These are phyloP conservation scores for Neltuma alba DNA, from an alignment of 306 rosid genomes.

Conservation along the genomic window DNA sequence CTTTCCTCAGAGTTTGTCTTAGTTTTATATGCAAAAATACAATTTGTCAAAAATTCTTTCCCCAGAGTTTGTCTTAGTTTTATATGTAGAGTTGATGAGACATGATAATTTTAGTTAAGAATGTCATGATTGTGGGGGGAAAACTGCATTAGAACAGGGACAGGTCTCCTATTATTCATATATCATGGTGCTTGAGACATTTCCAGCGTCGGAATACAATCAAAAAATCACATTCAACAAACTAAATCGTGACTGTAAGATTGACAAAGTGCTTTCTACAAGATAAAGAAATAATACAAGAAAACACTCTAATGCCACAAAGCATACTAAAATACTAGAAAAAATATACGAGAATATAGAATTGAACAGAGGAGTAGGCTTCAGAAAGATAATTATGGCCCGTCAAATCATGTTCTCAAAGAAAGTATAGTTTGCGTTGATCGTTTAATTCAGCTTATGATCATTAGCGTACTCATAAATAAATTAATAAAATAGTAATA, in stretches of 20 bases:
- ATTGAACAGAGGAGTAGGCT: slow-evolving; percentile 17
- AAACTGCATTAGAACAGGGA: neutral
- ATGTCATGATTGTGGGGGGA: neutral
- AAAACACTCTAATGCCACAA: slow-evolving; percentile 12
- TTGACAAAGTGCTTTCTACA: neutral
- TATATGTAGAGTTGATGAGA: neutral
- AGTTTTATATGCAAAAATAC: neutral
- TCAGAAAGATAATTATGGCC: neutral
- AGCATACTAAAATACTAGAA: slow-evolving; percentile 17
- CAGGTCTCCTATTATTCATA: neutral
- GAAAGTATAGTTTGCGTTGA: neutral
- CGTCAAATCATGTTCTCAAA: neutral
- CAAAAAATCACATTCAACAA: neutral
- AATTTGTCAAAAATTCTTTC: neutral
- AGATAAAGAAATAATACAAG: neutral
- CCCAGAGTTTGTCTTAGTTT: neutral
- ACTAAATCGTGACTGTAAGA: neutral
- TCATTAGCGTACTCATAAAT: neutral
- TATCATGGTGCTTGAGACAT: neutral
- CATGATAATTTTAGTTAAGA: neutral
- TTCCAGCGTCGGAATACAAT: neutral
- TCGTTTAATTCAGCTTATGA: neutral
- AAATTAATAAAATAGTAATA: neutral
- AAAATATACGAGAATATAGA: neutral
- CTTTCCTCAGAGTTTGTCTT: neutral